Percentiles rank a stretch among this genome's conserved stretches.
These are phyloP conservation scores for Eucalyptus leucophloia DNA, from an alignment of 345 rosid genomes.

Conservation along the genomic window DNA sequence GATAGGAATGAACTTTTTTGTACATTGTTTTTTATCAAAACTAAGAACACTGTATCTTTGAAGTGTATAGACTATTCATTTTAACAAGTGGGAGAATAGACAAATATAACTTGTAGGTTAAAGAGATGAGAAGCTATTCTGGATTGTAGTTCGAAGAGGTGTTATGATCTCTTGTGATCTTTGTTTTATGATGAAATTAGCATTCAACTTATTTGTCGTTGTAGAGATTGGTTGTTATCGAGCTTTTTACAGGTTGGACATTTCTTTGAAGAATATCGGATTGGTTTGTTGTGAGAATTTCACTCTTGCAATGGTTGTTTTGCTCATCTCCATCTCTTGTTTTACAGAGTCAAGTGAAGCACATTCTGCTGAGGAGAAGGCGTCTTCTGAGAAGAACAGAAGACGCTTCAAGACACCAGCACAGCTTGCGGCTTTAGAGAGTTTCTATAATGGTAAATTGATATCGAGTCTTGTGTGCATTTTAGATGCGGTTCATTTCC, in stretches of 20 bases:
- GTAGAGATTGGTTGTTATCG: background rate
- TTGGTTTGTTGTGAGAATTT: background rate
- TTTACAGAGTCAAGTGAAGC: slow-evolving; percentile 45
- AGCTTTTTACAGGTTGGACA: background rate
- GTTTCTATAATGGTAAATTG: slow-evolving; percentile 54
- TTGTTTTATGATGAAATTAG: background rate
- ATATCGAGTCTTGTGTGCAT: background rate
- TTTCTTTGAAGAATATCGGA: background rate
- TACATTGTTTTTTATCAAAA: background rate
- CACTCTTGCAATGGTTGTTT: background rate
- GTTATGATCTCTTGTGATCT: background rate
- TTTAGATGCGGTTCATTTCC: background rate
- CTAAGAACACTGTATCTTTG: background rate
- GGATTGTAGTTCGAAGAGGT: background rate
- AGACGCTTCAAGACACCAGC: slow-evolving; percentile 62
- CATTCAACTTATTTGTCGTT: background rate
- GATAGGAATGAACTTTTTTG: background rate
- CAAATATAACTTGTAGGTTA: background rate
- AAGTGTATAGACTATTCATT: background rate
- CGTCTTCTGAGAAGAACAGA: slow-evolving; percentile 43
- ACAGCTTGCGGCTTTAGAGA: slow-evolving; percentile 73
- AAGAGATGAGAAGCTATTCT: background rate
- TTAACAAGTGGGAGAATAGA: background rate
- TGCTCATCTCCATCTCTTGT: background rate
- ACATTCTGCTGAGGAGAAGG: slow-evolving; percentile 49